Evolutionary conservation across 1,284 basidiomycete genomes (phyloP).

Genomic region (Cryptococcus sp.): DNA sequence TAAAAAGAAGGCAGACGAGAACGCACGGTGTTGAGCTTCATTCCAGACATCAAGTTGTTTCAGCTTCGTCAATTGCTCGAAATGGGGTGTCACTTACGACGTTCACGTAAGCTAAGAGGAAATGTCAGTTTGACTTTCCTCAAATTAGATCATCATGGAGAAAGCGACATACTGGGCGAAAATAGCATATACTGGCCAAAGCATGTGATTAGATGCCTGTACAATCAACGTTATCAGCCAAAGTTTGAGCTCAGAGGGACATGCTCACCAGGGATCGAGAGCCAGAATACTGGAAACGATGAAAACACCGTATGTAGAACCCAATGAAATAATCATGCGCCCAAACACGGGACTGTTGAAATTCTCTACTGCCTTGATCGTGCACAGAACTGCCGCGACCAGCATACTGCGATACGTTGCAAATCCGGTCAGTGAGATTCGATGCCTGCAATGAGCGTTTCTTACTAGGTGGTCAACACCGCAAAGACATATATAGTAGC

Average conservation of each 20-base stretch:
- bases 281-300: conserved; percentile 76
- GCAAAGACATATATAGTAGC: conserved; percentile 75
- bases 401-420: conserved; percentile 35
- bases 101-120: conserved; percentile 43
- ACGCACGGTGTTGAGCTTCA: conserved; percentile 44
- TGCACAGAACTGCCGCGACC: conserved; percentile 72
- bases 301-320: conserved; percentile 86
- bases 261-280: conserved; percentile 72
- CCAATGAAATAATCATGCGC: conserved; percentile 79
- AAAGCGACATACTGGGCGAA: conserved; percentile 55
- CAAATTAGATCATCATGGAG: not conserved
- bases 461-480: conserved; percentile 71
- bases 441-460: not conserved
- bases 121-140: too few relatives aligned
- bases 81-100: conserved; percentile 28
- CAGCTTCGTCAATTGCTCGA: not conserved
- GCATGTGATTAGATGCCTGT: conserved; percentile 75
- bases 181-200: conserved; percentile 82
- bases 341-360: conserved; percentile 64
- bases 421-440: not conserved
- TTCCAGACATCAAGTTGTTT: conserved; percentile 1
- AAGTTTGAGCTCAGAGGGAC: conserved; percentile 51
- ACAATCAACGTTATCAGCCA: not conserved
- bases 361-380: conserved; percentile 66
- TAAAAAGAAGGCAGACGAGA: not conserved